Base-by-base conservation (phyloP, 2,329 filamentous ascomycete species). In the Cadophora sp. region DNA sequence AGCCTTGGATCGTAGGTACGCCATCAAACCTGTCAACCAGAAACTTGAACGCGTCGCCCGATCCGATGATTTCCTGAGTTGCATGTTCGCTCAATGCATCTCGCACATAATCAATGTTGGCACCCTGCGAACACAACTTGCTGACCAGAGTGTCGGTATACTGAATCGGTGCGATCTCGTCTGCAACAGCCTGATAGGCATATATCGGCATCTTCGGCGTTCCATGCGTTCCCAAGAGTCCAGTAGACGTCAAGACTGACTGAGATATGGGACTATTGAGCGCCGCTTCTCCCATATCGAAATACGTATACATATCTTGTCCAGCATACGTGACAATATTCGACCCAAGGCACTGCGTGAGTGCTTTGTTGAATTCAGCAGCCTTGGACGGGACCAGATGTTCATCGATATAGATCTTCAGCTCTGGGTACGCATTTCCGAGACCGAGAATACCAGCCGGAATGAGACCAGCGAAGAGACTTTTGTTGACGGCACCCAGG, bases 171-270 rank as follows among this genome's bases (percentile, higher is more conserved):
- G 79, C 81, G 64, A 84, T 75, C 62, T 86, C 79, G 50, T 87
- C 84, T 3, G 71, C 69, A 19, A 81, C 78, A 0, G 83, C 81
- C 69, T 86, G 86, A 74, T 86, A 86, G 1, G 84, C 72, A 68
- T 83, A 83, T 3, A 86, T 65, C 0, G 84, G 84, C 72, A 85
- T 37, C 34, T 37, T 8, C 14, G 34, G 34, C 3, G 34, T 37
- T 37, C 34, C 34, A 37, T 9, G 34, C 34, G 7, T 37, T 37
- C 34, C 34, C 34, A 37, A 11, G 3, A 37, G 34, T 37, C 34
- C 34, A 9, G 34, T 37, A 11, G 34, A 37, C 8, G 34, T 37
- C 8, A 37, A 12, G 9, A 37, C 34, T 12, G 34, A 37, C 14
- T 37, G 34, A 12, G 34, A 12, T 8, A 37, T 37, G 14, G 34